Evolutionary conservation across 2,329 filamentous ascomycete genomes (phyloP), one percentile per base, ranked within the genome.

Genomic region (Elsinoe arachidis): DNA sequence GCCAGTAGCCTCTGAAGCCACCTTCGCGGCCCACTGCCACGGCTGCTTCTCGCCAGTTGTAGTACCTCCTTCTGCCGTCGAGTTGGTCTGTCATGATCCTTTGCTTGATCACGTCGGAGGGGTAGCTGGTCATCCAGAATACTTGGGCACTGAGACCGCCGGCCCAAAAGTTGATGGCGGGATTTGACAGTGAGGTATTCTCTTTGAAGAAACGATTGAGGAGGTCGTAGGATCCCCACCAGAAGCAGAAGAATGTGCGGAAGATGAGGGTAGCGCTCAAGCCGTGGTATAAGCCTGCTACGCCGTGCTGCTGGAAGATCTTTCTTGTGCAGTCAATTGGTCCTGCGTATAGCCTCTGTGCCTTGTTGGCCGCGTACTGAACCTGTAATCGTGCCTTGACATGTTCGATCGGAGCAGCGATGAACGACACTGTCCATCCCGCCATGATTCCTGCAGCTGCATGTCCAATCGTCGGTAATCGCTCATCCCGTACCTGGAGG

Each of bases 161-260:
- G 0, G 93, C 92, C 92, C 92, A 97, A 76, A 99, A 99, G 70
- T 97, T 97, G 67, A 97, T 79, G 1, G 85, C 85, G 0, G 93
- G 90, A 0, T 83, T 82, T 56, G 87, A 87, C 56, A 96, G 74
- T 11, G 65, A 72, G 2, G 91, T 96, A 65, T 83, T 76, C 15
- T 81, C 72, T 56, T 81, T 76, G 68, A 97, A 76, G 59, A 79
- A 74, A 19, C 82, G 78, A 4, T 88, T 88, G 64, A 97, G 80
- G 30, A 96, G 65, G 66, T 96, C 92, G 75, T 99, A 99, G 60
- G 84, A 87, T n/a, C 85, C 85, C 93, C 93, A 99, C 91, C 91
- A 97, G 76, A 86, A 93, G 79, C 96, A 96, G 78, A 99, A 99
- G 75, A 92, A 95, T 12, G 84, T 83, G 15, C 93, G 82, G 76